Evolutionary conservation across 2,329 filamentous ascomycete species (phyloP), one percentile per base, ranked within the genome.

Genomic region (Ceratocystiopsis brevicomis): DNA sequence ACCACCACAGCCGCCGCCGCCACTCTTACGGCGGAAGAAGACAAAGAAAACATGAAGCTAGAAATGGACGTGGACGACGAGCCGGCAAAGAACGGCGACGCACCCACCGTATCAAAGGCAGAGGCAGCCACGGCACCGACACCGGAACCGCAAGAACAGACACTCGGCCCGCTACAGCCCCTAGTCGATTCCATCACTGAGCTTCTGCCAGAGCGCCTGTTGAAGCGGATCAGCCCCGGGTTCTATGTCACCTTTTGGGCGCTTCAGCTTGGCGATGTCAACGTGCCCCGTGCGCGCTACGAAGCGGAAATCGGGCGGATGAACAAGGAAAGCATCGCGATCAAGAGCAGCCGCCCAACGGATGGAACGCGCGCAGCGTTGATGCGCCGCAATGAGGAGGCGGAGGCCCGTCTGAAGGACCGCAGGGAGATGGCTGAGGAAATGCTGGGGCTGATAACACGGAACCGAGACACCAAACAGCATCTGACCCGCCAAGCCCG

Each of bases 171-270:
- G 0, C 69, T 96, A 40, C 76, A 81, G 49, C 76, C 78, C 6
- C 64, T 95, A 16, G 78, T 87, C 45, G 71, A 80, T 10, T 69
- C 76, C 30, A 69, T 94, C 16, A 71, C 73, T 46, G 62, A 65
- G 6, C 63, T 71, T 0, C 57, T 84, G 12, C 72, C 81, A 1
- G 60, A 71, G 2, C 69, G 74, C 9, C 71, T 76, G 6, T 85
- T 79, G 68, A 65, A 73, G 12, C 73, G 73, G 41, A 71, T 95
- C 42, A 86, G 76, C 38, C 68, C 85, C 1, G 76, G 82, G 30
- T 88, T 95, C 57, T 95, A 85, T 54, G 75, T 82, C 38, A 82
- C 81, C 0, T 98, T 98, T 61, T 98, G 90, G 90, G 79, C 87
- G 41, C 67, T 95, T 13, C 78, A 85, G 25, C 70, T 92, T 3